phyloP scores from a whole-genome alignment of 129 eudicot species.

The Calendula officinalis region DNA sequence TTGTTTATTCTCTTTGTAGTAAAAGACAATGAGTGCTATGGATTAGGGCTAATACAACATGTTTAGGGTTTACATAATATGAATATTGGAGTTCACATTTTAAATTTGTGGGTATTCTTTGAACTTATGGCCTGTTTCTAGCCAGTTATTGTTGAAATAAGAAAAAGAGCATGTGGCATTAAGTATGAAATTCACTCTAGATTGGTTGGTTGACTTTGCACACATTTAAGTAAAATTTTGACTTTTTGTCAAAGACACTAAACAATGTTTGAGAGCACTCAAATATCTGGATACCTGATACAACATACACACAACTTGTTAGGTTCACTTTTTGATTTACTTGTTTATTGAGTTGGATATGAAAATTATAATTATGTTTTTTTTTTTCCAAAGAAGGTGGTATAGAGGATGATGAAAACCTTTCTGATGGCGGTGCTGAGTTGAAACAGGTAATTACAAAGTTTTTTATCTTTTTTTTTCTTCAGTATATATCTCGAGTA shows the following conservation, averaged over 20 bases:
- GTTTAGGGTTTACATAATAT: neutral
- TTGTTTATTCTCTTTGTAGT: slow-evolving; percentile 1
- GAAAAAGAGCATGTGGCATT: slow-evolving; percentile 7
- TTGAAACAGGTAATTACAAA: slow-evolving; percentile 24
- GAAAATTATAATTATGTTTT: neutral
- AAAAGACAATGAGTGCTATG: neutral
- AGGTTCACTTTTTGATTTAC: neutral
- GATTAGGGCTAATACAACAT: slow-evolving; percentile 15
- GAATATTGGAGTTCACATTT: too few relatives aligned
- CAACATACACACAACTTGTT: neutral
- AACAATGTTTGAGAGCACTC: neutral
- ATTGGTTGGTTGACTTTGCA: slow-evolving; percentile 3
- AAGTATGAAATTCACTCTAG: neutral
- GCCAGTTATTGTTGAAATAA: neutral
- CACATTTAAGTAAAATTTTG: neutral
- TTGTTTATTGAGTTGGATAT: slow-evolving; percentile 10
- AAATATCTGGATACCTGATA: neutral
- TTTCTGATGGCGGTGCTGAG: slow-evolving; percentile 19
- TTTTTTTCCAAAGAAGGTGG: slow-evolving; percentile 24
- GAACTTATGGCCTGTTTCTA: slow-evolving; percentile 2
- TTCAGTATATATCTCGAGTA: slow-evolving; percentile 3
- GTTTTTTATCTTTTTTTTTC: neutral
- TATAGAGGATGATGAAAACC: slow-evolving; percentile 29
- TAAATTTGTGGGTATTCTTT: slow-evolving; percentile 10
- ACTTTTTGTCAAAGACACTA: neutral